Conservation (phyloP, 1,284 basidiomycete species). For the Fomitopsis betulina region DNA sequence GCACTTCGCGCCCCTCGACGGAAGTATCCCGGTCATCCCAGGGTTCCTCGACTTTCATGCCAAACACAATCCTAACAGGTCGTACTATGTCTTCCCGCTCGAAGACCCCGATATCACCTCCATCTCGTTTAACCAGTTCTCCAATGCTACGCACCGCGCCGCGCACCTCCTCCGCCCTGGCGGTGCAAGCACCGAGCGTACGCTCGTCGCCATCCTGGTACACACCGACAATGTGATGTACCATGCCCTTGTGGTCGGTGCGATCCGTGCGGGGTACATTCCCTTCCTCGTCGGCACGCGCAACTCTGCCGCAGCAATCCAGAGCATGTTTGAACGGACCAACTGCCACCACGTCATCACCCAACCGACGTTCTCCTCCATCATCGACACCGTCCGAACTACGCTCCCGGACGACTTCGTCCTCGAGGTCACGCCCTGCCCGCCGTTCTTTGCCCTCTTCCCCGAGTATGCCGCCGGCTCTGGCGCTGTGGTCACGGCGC, state of each 20-base stretch:
- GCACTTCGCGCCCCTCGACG: constrained; percentile 18
- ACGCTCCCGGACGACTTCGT: not conserved
- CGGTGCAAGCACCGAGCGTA: constrained; percentile 13
- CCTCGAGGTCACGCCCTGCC: constrained; percentile 9
- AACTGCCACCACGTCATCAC: constrained; percentile 10
- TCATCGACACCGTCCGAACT: constrained; percentile 4
- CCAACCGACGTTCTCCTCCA: constrained; percentile 3
- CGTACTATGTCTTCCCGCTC: constrained; percentile 12
- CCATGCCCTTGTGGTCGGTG: constrained; percentile 24
- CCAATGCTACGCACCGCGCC: constrained; percentile 28
- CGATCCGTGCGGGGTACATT: constrained; percentile 27
- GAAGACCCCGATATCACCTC: not conserved
- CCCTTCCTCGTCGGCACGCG: constrained; percentile 19
- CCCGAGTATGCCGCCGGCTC: constrained; percentile 1
- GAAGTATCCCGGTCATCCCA: constrained; percentile 9
- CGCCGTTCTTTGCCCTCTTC: constrained; percentile 10
- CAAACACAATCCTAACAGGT: constrained; percentile 26
- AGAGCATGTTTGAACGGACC: constrained; percentile 10
- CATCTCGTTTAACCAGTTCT: constrained; percentile 16
- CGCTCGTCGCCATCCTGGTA: constrained; percentile 28
- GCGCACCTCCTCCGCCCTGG: constrained; percentile 27
- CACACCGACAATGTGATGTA: constrained; percentile 28
- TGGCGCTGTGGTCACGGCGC: not conserved
- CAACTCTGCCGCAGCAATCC: constrained; percentile 13
- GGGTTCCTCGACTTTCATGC: constrained; percentile 29